These are phyloP conservation scores for Papiliotrema fonsecae DNA, from an alignment of 1,284 basidiomycete species.

Conservation along the genomic window DNA sequence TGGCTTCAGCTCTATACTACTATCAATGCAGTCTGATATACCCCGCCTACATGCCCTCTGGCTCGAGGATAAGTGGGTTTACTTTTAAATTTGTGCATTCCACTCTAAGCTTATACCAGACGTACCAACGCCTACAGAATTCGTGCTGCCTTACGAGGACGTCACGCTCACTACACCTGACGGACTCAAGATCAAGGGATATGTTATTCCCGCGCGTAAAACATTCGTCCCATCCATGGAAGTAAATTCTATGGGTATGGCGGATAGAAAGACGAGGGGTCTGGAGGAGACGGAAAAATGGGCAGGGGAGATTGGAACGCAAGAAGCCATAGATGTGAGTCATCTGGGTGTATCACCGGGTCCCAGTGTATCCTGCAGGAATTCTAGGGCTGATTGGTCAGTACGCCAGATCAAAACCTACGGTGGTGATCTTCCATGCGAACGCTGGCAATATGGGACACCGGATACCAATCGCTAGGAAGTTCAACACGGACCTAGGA, in stretches of 20 bases:
- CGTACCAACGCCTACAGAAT: slow-evolving; percentile 65
- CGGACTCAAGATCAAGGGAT: slow-evolving; percentile 58
- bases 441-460: slow-evolving; percentile 68
- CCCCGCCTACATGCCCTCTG: slow-evolving; percentile 77
- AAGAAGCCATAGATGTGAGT: slow-evolving; percentile 30
- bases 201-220: slow-evolving; percentile 53
- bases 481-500: slow-evolving; percentile 78
- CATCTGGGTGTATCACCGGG: too few relatives aligned
- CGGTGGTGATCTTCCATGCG: slow-evolving; percentile 85
- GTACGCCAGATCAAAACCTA: slow-evolving; percentile 69
- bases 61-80: slow-evolving; percentile 65
- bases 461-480: slow-evolving; percentile 78
- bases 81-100: background rate
- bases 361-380: background rate
- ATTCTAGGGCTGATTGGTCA: slow-evolving; percentile 27
- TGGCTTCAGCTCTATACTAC: slow-evolving; percentile 69
- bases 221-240: slow-evolving; percentile 19
- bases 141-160: slow-evolving; percentile 66
- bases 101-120: slow-evolving; percentile 49
- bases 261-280: slow-evolving; percentile 21
- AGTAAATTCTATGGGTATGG: slow-evolving; percentile 16
- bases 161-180: slow-evolving; percentile 64
- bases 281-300: slow-evolving; percentile 23
- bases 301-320: slow-evolving; percentile 28
- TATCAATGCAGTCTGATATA: slow-evolving; percentile 86